Percentiles rank a stretch among this genome's conserved stretches.
These are phyloP conservation scores for Yamagishiella unicocca DNA, from an alignment of 139 green algal genomes.

Conservation along the genomic window DNA sequence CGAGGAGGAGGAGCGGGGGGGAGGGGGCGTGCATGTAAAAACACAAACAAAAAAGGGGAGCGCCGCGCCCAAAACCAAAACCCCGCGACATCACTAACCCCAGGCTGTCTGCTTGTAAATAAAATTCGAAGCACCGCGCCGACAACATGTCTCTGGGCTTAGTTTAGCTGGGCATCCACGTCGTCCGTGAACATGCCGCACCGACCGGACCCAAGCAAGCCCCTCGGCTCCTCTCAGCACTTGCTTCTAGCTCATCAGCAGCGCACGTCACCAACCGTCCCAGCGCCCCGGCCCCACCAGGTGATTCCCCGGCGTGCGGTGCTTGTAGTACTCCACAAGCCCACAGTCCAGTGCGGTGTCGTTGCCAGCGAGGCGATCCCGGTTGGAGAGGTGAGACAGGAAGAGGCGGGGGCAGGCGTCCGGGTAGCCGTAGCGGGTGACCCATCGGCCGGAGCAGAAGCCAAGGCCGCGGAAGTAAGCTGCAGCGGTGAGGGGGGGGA, in stretches of 20 bases:
- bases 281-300: not conserved
- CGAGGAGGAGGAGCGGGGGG: not conserved
- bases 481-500: not conserved
- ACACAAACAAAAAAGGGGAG: not conserved
- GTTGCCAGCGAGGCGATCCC: not conserved
- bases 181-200: not conserved
- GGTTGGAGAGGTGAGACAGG: not conserved
- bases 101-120: not conserved
- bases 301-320: too few relatives aligned
- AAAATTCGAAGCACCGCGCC: not conserved
- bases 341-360: not conserved
- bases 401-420: not conserved
- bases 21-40: not conserved
- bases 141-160: not conserved
- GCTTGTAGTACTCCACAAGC: not conserved
- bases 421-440: not conserved
- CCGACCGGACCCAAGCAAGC: not conserved
- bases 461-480: slow-evolving; percentile 30
- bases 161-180: not conserved
- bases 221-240: too few relatives aligned
- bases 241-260: not conserved
- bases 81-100: not conserved
- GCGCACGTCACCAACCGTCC: not conserved
- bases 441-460: slow-evolving; percentile 7
- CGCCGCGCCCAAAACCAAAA: not conserved